Conservation (phyloP, 2,329 filamentous ascomycete genomes). For the Xylaria sp. region DNA sequence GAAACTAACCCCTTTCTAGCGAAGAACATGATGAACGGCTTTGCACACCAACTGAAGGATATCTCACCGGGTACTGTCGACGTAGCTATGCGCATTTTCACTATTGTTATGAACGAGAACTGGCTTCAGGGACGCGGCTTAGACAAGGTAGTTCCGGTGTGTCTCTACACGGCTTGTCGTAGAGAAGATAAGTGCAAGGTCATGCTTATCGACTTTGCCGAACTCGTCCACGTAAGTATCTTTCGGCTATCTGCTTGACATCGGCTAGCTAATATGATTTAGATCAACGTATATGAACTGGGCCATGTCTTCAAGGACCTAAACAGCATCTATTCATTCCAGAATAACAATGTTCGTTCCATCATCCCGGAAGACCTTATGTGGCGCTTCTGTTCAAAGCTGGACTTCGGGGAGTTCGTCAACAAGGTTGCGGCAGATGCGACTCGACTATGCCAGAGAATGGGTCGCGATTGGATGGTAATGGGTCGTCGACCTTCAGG, state of each 20-base stretch:
- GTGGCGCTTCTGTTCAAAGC: slow-evolving; percentile 84
- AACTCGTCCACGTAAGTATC: slow-evolving; percentile 59
- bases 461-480: slow-evolving; percentile 98
- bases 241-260: not conserved
- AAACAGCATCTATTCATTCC: slow-evolving; percentile 70
- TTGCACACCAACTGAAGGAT: slow-evolving; percentile 59
- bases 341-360: slow-evolving; percentile 60
- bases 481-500: slow-evolving; percentile 91
- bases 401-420: slow-evolving; percentile 84
- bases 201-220: slow-evolving; percentile 95
- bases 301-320: slow-evolving; percentile 88
- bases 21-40: slow-evolving; percentile 61
- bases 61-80: slow-evolving; percentile 66
- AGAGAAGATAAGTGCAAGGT: slow-evolving; percentile 77
- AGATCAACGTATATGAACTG: slow-evolving; percentile 88
- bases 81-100: slow-evolving; percentile 72
- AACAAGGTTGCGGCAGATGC: slow-evolving; percentile 88
- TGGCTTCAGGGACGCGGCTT: slow-evolving; percentile 86
- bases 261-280: slow-evolving; percentile 5
- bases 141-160: slow-evolving; percentile 84
- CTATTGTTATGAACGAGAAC: slow-evolving; percentile 72
- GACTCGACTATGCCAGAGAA: slow-evolving; percentile 82
- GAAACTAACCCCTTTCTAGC: slow-evolving; percentile 39
- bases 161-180: slow-evolving; percentile 86
- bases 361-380: slow-evolving; percentile 90